phyloP scores from a whole-genome alignment of 2,329 filamentous ascomycete genomes.

The Fusarium xyrophilum region DNA sequence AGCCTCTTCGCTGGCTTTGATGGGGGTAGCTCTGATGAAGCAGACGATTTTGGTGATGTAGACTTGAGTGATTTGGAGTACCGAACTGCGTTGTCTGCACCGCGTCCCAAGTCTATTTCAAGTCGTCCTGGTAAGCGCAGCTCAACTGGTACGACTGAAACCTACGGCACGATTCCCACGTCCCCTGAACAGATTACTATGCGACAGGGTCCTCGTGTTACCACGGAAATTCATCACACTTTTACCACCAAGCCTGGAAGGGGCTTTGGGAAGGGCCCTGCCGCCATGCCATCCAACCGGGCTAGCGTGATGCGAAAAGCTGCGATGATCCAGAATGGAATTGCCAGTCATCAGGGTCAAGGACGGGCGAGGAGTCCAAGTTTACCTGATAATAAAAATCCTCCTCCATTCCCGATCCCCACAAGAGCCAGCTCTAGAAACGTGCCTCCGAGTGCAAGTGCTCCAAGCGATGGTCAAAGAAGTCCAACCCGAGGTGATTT shows the following conservation, averaged over 20 bases:
- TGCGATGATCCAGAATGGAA: constrained; percentile 81
- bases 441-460: constrained; percentile 69
- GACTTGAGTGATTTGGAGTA: constrained; percentile 73
- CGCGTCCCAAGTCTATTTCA: constrained; percentile 56
- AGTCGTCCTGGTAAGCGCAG: constrained; percentile 52
- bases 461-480: constrained; percentile 72
- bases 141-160: constrained; percentile 43
- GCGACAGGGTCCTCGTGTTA: constrained; percentile 43
- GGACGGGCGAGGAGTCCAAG: constrained; percentile 70
- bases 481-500: constrained; percentile 74
- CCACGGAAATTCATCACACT: constrained; percentile 55
- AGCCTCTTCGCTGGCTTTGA: constrained; percentile 90
- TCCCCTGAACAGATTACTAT: constrained; percentile 53
- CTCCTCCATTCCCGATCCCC: constrained; percentile 93
- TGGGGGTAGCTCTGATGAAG: constrained; percentile 71
- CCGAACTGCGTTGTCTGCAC: constrained; percentile 69
- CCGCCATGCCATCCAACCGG: constrained; percentile 50
- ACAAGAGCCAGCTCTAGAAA: constrained; percentile 85
- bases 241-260: constrained; percentile 49
- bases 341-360: constrained; percentile 70
- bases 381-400: constrained; percentile 64
- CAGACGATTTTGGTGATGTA: constrained; percentile 65
- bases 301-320: constrained; percentile 75
- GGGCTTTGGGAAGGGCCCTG: constrained; percentile 49
- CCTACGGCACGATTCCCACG: constrained; percentile 46